Conservation (phyloP, 2,329 filamentous ascomycete genomes). For the Ascocoryne sarcoides region DNA sequence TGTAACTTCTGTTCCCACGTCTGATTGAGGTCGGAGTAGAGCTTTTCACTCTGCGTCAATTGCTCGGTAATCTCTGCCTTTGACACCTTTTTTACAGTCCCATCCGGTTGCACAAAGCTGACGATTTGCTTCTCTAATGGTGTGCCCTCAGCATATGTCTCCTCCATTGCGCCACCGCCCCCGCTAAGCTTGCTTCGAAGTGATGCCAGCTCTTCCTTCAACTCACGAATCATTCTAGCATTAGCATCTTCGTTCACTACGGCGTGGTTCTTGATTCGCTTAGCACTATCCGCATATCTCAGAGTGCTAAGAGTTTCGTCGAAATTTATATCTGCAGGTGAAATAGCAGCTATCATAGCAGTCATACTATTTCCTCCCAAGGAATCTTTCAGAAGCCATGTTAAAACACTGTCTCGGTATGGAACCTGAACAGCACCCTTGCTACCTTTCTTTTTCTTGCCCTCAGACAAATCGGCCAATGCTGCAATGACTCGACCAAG, state of each 20-base stretch:
- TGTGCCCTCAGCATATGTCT: conserved; percentile 85
- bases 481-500: conserved; percentile 96
- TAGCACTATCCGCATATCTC: conserved; percentile 93
- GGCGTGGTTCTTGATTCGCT: conserved; percentile 99
- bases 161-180: conserved; percentile 52
- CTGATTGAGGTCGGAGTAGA: conserved; percentile 92
- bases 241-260: conserved; percentile 99
- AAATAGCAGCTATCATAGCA: conserved; percentile 98
- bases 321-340: conserved; percentile 97
- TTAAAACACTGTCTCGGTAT: conserved; percentile 93
- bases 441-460: conserved; percentile 71
- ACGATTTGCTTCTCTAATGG: conserved; percentile 94
- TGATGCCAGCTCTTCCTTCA: conserved; percentile 88
- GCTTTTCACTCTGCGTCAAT: conserved; percentile 89
- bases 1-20: conserved; percentile 96
- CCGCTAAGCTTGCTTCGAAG: conserved; percentile 77
- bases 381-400: conserved; percentile 95
- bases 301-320: conserved; percentile 95
- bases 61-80: conserved; percentile 98
- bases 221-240: conserved; percentile 93
- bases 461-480: conserved; percentile 79
- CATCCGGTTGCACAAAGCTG: conserved; percentile 80
- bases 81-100: conserved; percentile 85
- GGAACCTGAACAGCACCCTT: conserved; percentile 67
- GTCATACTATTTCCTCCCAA: conserved; percentile 98